Evolutionary conservation across 805 yeast species (phyloP), one percentile per base, ranked within the genome.

Genomic region (Myxozyma melibiosi): DNA sequence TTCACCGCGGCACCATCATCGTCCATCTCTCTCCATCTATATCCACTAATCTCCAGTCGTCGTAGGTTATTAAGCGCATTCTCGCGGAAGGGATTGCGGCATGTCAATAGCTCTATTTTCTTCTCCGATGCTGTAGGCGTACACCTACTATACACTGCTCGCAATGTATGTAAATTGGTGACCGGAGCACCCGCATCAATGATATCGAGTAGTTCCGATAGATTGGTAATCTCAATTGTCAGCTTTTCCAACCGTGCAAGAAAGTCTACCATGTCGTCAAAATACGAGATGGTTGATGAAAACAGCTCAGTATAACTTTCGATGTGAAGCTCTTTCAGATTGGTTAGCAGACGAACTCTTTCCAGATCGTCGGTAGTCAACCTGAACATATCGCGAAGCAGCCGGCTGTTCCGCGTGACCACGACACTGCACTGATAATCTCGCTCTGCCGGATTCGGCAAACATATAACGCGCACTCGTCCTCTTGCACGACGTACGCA

Each of bases 81-180:
- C n/a, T 28, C 24, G n/a, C 44, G 41, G 24, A 45, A 45, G 6
- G 44, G 44, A 37, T 37, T 37, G 13, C 51, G 34, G 16, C 51
- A 37, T 9, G 42, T 28, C 3, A 47, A 22, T n/a, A 47, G 35
- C 35, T 38, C 37, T 25, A 38, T 37, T 11, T 43, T n/a, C 11
- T 45, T 45, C 13, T 45, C 50, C 14, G 13, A 34, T 2, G 33
- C 40, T 4, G 50, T 45, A 3, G 34, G 20, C 5, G 50, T 34
- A 37, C 44, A 47, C 28, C 44, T 6, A 2, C 37, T 38, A 20
- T 31, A 47, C 11, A 47, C 28, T 5, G 35, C 44, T 2, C 51
- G 22, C 34, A 38, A 28, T 14, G 37, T 27, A 11, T 30, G 27
- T 4, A 47, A 28, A 25, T 27, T 14, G 4, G 28, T 28, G 4